These are phyloP conservation scores for Yamadazyma spencermartinsiae DNA, from an alignment of 1,139 yeast genomes.

Conservation along the genomic window DNA sequence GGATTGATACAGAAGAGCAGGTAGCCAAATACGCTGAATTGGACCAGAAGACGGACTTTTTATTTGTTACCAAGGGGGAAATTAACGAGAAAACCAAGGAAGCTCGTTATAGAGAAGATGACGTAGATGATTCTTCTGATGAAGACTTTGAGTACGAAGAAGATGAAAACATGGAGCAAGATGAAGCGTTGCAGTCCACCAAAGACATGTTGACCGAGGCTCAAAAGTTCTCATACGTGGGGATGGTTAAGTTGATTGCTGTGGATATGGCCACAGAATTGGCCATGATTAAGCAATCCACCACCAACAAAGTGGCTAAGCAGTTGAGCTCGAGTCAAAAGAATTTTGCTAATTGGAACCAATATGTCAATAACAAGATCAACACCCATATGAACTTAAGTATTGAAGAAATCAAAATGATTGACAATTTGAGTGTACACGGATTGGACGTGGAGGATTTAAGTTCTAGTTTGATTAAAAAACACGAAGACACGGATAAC, in stretches of 20 bases:
- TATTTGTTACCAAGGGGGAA: slow-evolving; percentile 45
- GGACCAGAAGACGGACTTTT: slow-evolving; percentile 80
- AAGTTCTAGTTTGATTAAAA: slow-evolving; percentile 52
- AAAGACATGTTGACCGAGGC: slow-evolving; percentile 77
- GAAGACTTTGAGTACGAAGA: slow-evolving; percentile 22
- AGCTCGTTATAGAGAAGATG: slow-evolving; percentile 23
- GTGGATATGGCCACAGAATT: slow-evolving; percentile 81
- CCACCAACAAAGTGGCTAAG: slow-evolving; percentile 55
- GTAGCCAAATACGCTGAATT: slow-evolving; percentile 74
- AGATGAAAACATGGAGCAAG: slow-evolving; percentile 48
- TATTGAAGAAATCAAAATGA: slow-evolving; percentile 80
- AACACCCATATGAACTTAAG: slow-evolving; percentile 79
- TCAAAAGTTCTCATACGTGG: slow-evolving; percentile 91
- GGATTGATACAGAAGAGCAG: slow-evolving; percentile 85
- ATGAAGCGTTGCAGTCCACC: slow-evolving; percentile 74
- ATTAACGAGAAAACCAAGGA: slow-evolving; percentile 11
- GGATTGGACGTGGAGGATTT: slow-evolving; percentile 78
- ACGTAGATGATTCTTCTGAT: slow-evolving; percentile 21
- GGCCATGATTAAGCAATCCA: slow-evolving; percentile 57
- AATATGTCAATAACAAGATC: slow-evolving; percentile 65
- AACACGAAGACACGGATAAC: slow-evolving; percentile 23
- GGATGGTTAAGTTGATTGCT: slow-evolving; percentile 71
- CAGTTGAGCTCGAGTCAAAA: slow-evolving; percentile 71
- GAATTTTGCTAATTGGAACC: slow-evolving; percentile 84
- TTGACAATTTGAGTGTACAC: slow-evolving; percentile 81